Evolutionary conservation across 1,284 basidiomycete species (phyloP), one percentile per base, ranked within the genome.

Genomic region (Malassezia vespertilionis): DNA sequence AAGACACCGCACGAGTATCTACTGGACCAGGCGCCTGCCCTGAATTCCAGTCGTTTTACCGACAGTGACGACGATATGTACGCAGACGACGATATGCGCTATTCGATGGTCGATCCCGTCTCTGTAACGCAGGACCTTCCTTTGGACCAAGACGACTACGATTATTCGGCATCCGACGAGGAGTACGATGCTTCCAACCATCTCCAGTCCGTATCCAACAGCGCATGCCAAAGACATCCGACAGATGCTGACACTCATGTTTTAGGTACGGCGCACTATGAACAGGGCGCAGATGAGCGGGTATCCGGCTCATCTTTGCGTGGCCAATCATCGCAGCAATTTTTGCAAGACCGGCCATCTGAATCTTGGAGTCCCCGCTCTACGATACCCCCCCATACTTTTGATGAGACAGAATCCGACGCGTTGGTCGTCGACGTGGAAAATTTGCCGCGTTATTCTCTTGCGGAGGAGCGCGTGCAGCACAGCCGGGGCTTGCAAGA

Each of bases 1-100:
- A 97, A 96, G 76, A 86, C 84, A 3, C 67, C 34, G 9, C 46
- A 49, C 38, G 46, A 65, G 6, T 70, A 73, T 53, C 72, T 73
- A 3, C 63, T 73, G 9, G 71, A 73, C 2, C 67, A 61, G n/a
- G 74, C 77, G 3, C 73, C 73, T 15, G 76, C 86, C 53, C 81
- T 86, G 3, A 88, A 87, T 66, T 63, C 63, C 5, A 58, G 61
- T 6, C 59, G 69, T 14, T 31, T 39, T 17, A 33, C 20, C 9
- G 46, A 36, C 27, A 27, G 27, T 12, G 39, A 42, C 26, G 33
- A 33, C 18, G 40, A 49, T 17, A n/a, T 22, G 20, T 33, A 43
- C 34, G 41, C 14, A 2, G 48, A 39, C 22, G 35, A 40, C n/a
- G 43, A 51, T 26, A 26, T 38, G 8, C 48, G 40, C 7, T 51